Evolutionary conservation across 2,329 filamentous ascomycete genomes (phyloP).

Genomic region (Orbilia brochopaga): DNA sequence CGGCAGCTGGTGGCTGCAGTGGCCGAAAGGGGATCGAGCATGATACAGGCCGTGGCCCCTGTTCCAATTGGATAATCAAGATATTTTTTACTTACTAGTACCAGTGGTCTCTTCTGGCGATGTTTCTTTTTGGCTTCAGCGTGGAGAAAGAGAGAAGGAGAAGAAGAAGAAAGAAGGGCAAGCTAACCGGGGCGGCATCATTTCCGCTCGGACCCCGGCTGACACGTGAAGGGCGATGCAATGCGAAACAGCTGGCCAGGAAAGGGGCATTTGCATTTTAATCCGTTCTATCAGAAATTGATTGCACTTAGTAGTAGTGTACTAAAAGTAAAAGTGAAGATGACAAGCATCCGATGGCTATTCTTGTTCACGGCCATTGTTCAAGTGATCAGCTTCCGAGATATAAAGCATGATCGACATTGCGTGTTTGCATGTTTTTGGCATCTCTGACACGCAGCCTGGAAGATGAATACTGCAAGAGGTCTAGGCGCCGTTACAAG

Average conservation of each 20-base stretch:
- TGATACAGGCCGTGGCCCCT: slow-evolving; percentile 50
- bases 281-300: not conserved
- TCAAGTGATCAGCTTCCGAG: too few species aligned
- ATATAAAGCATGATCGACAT: too few species aligned
- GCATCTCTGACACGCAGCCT: too few species aligned
- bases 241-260: slow-evolving; percentile 33
- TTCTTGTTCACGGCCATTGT: too few species aligned
- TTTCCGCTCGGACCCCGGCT: slow-evolving; percentile 46
- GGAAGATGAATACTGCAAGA: too few species aligned
- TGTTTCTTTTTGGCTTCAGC: slow-evolving; percentile 14
- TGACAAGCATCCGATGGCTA: too few species aligned
- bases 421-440: too few species aligned
- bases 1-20: not conserved
- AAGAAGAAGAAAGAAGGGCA: too few species aligned
- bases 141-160: too few species aligned
- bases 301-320: not conserved
- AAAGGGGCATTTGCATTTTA: slow-evolving; percentile 14
- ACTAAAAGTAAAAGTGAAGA: too few species aligned
- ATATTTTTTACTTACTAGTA: slow-evolving; percentile 10
- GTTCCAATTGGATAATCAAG: slow-evolving; percentile 20
- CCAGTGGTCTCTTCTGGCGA: not conserved
- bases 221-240: slow-evolving; percentile 45
- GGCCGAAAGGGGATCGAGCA: slow-evolving; percentile 44
- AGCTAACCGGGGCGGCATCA: too few species aligned
- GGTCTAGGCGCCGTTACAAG: too few species aligned